Evolutionary conservation across 202 grass and related monocot species (phyloP).

Genomic region (Carex arenaria): DNA sequence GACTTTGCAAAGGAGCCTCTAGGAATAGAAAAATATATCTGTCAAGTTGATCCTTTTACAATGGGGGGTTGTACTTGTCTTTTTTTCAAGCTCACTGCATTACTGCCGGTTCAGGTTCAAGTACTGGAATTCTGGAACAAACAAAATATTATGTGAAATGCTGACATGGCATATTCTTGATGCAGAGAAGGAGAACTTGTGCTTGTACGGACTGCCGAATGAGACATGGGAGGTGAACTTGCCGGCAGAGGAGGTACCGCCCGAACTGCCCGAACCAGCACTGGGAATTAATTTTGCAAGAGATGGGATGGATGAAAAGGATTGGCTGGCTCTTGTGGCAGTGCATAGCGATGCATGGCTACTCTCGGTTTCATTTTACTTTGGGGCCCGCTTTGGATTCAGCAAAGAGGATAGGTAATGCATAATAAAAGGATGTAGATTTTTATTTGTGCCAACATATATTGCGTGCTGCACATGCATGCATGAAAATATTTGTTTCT

Average conservation of each 20-base stretch:
- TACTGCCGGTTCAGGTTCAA: background rate
- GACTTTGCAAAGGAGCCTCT: background rate
- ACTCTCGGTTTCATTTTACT: conserved; percentile 81
- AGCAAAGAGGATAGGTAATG: conserved; percentile 81
- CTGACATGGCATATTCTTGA: conserved; percentile 2
- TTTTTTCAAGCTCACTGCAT: background rate
- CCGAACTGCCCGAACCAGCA: conserved; percentile 93
- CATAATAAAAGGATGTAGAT: background rate
- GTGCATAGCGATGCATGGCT: conserved; percentile 95
- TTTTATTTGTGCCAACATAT: background rate
- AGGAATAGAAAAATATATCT: background rate
- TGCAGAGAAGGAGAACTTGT: conserved; percentile 95
- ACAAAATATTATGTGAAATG: background rate
- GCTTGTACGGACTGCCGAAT: conserved; percentile 83
- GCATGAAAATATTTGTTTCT: background rate
- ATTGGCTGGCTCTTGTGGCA: conserved; percentile 86
- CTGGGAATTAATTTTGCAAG: conserved; percentile 97
- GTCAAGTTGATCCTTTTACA: background rate
- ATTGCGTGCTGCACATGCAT: background rate
- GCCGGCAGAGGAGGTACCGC: conserved; percentile 90
- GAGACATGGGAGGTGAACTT: conserved; percentile 94
- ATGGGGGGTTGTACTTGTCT: background rate
- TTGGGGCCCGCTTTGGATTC: conserved; percentile 88
- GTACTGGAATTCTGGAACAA: background rate
- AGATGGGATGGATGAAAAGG: conserved; percentile 94